phyloP scores from a whole-genome alignment of 2,329 filamentous ascomycete species.

The Tympanopsis confertula region DNA sequence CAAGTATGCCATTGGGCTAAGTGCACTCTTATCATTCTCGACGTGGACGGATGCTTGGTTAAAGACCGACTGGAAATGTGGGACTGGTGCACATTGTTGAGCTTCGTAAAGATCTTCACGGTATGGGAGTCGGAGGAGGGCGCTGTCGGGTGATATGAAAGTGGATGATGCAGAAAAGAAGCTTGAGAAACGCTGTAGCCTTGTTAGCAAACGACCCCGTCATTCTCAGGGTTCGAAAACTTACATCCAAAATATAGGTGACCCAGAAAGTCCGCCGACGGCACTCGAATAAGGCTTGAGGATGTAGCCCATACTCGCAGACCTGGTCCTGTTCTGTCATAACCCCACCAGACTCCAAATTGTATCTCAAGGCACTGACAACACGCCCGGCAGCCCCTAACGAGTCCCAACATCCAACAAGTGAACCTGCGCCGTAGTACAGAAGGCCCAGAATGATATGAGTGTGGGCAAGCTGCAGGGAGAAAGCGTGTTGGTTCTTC shows the following conservation, averaged over 20 bases:
- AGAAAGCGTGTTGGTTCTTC: constrained; percentile 31
- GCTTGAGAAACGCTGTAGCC: constrained; percentile 26
- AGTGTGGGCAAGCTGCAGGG: constrained; percentile 37
- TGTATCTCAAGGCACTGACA: constrained; percentile 34
- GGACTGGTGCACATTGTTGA: constrained; percentile 31
- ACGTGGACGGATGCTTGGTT: constrained; percentile 18
- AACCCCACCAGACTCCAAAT: constrained; percentile 35
- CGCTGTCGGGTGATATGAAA: constrained; percentile 34
- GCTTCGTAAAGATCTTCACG: constrained; percentile 36
- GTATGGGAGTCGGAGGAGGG: constrained; percentile 40
- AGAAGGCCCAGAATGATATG: constrained; percentile 38
- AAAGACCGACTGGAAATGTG: constrained; percentile 31
- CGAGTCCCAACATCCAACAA: constrained; percentile 36
- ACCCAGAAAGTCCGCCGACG: constrained; percentile 46
- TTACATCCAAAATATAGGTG: constrained; percentile 36
- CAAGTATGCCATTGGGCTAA: constrained; percentile 35
- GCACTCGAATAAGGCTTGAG: constrained; percentile 36
- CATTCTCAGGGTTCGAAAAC: not conserved
- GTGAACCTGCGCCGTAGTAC: constrained; percentile 36
- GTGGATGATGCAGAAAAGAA: constrained; percentile 25
- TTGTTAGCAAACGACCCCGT: not conserved
- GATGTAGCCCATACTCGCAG: constrained; percentile 32
- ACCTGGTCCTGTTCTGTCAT: constrained; percentile 15
- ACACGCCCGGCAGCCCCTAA: constrained; percentile 35
- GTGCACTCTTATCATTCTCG: constrained; percentile 18